These are phyloP conservation scores for Cordyceps cateniannulata DNA, from an alignment of 2,329 filamentous ascomycete genomes.

Conservation along the genomic window DNA sequence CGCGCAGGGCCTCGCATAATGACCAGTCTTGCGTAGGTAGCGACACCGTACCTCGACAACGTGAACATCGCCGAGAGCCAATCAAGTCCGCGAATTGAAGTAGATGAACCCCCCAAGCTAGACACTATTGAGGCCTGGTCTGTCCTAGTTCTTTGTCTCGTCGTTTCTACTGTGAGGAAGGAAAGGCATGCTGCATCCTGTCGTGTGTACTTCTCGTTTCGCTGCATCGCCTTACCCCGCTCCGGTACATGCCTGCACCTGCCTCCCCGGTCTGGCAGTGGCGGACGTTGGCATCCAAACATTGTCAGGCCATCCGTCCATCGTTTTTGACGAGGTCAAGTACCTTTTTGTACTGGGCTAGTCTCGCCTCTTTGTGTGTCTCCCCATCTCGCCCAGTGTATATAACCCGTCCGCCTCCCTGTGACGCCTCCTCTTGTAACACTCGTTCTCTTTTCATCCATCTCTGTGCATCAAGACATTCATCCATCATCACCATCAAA, in stretches of 20 bases:
- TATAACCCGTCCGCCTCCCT: not conserved
- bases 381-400: not conserved
- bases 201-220: not conserved
- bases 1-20: not conserved
- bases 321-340: not conserved
- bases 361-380: not conserved
- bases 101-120: not conserved
- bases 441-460: not conserved
- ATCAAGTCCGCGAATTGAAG: not conserved
- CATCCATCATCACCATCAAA: not conserved
- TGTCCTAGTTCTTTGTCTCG: not conserved
- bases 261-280: not conserved
- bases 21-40: not conserved
- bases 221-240: conserved; percentile 5
- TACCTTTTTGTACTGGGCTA: conserved; percentile 4
- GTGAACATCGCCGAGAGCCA: not conserved
- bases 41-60: not conserved
- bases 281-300: not conserved
- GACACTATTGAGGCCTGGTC: not conserved
- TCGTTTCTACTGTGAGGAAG: not conserved
- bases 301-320: not conserved
- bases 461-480: not conserved
- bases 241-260: not conserved
- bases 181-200: too few species aligned
- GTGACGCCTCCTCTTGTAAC: not conserved